A percentile compares a stretch with the other conserved stretches of the same genome.
phyloP scores from a whole-genome alignment of 169 alveolate species.

The Plasmodium knowlesi region DNA sequence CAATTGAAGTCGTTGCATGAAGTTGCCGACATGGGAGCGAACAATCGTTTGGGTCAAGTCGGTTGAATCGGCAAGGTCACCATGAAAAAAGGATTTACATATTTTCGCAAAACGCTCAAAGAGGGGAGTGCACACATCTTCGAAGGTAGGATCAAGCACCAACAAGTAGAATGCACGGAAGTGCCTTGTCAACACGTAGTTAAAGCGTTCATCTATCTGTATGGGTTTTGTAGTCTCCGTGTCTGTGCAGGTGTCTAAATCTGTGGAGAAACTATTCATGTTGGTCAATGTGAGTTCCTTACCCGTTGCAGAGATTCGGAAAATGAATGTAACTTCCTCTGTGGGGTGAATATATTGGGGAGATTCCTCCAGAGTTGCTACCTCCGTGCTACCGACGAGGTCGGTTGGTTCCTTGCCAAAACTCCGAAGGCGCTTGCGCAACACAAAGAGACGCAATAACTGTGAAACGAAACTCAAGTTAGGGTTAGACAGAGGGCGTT shows the following conservation, averaged over 20 bases:
- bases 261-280: not conserved
- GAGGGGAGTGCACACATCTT: not conserved
- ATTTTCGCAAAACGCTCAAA: constrained; percentile 14
- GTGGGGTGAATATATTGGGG: not conserved
- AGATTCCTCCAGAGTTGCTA: not conserved
- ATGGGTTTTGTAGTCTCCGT: not conserved
- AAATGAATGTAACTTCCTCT: not conserved
- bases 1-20: not conserved
- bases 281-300: not conserved
- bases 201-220: constrained; percentile 24
- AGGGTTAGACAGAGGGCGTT: constrained; percentile 77
- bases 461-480: constrained; percentile 78
- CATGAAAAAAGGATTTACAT: constrained; percentile 1
- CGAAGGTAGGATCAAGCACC: constrained; percentile 24
- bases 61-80: not conserved
- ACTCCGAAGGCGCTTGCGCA: not conserved
- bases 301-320: constrained; percentile 1
- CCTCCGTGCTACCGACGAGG: too few relatives aligned
- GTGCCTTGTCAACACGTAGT: constrained; percentile 9
- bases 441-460: constrained; percentile 6
- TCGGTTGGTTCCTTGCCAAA: not conserved
- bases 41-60: not conserved
- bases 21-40: not conserved
- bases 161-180: constrained; percentile 11
- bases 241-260: not conserved